Evolutionary conservation across 305 asterid species (phyloP), one percentile per base, ranked within the genome.

Genomic region (Fraxinus velutina): DNA sequence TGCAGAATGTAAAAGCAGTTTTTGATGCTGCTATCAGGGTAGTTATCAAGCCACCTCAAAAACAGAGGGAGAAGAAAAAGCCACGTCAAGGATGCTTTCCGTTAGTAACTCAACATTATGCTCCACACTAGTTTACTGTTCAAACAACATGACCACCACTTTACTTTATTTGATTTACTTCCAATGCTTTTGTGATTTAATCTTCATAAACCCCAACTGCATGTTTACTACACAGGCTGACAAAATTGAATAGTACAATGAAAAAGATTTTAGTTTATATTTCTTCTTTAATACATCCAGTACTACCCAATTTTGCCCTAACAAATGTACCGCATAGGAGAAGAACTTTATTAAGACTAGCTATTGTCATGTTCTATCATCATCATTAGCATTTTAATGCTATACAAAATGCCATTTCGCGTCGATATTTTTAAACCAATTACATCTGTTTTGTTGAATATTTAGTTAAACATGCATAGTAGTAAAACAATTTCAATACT

Each of bases 1-100:
- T 75, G 78, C 92, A 93, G 96, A 94, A 94, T 79, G 97, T 94
- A 79, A 94, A 94, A 89, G 97, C 93, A 78, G 98, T 94, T 60
- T 94, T 94, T 72, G 98, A 94, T 87, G 97, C 98, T 81, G 96
- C 98, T 47, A 93, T 94, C 86, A 91, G 79, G 86, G 98, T 94
- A 70, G 98, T 94, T 52, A 91, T 93, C 91, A 92, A 94, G 91
- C 98, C 98, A 75, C 97, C 94, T 33, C 97, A 90, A 81, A 92
- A 90, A 89, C 97, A 88, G 84, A 89, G 84, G 89, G 97, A 92
- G 83, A 89, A 89, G 96, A 94, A 91, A 81, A 92, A 88, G 73
- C 90, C 83, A 2, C 97, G 89, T 21, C 84, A 78, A 82, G 96
- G 96, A 87, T 94, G 98, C 74, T 72, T 92, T 34, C 83, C 85